Base-by-base conservation (phyloP, 2,329 filamentous ascomycete genomes). In the Chaetomium strumarium region DNA sequence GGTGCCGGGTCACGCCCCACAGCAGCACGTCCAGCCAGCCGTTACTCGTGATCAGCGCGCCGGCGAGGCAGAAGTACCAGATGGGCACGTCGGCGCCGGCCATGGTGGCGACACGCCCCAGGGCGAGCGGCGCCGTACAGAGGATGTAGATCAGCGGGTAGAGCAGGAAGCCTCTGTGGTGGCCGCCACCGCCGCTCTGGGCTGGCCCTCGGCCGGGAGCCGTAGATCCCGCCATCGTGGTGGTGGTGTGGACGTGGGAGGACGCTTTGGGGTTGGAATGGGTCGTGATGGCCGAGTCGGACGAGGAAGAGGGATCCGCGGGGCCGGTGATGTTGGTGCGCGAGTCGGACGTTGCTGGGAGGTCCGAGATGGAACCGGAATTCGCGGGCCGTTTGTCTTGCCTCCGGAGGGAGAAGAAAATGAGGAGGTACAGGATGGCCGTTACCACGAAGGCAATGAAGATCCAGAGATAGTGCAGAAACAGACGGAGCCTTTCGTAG, bases 381-480 rank as follows among this genome's bases (percentile, higher is more conserved):
- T 9, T 38, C 58, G 4, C 17, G 2, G 10, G n/a, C 6, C 37
- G 29, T 29, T 41, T 37, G 24, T 24, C 24, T 24, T 24, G 24
- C 17, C 49, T 54, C 36, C 64, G 66, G 0, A 74, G 63, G 7
- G 56, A 65, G 10, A 69, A 51, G 58, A 70, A 71, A 33, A 72
- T 67, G 24, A 69, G 60, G 0, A 60, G 61, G 58, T 74, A 74
- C 2, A 72, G 55, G 3, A 65, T 39, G 44, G 64, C 65, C 0
- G 70, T 71, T 8, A 68, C 14, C 19, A 63, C 56, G 5, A 74
- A 63, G 9, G 66, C 61, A n/a, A 72, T 59, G 53, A 73, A 83
- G 51, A 85, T 81, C 75, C 79, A 85, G 47, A 84, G 66, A 60
- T 85, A 85, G 60, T 85, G 81, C 1, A 79, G 72, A 64, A 75